phyloP scores from a whole-genome alignment of 1,284 basidiomycete genomes.

The Phylloporus sp. region DNA sequence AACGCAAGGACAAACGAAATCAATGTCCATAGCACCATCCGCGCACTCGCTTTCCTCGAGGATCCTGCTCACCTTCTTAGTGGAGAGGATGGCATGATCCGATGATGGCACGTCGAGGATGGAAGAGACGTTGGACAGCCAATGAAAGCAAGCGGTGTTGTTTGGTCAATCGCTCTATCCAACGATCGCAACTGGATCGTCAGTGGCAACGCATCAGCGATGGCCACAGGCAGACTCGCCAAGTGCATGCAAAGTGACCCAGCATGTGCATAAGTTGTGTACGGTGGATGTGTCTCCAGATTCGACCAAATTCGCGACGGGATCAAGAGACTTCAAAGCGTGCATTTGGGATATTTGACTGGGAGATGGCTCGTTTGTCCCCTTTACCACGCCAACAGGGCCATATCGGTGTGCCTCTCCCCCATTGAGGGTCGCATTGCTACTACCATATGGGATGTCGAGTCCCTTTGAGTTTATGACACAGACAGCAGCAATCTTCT shows the following conservation, averaged over 20 bases:
- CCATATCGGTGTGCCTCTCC: slow-evolving; percentile 4
- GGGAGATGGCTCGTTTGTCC: slow-evolving; percentile 2
- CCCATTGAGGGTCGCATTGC: slow-evolving; percentile 9
- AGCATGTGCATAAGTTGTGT: neutral
- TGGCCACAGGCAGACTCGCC: slow-evolving; percentile 5
- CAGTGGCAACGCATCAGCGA: slow-evolving; percentile 5
- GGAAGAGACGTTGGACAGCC: neutral
- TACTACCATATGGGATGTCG: slow-evolving; percentile 1
- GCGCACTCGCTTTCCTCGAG: neutral
- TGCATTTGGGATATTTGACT: slow-evolving; percentile 3
- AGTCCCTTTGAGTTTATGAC: slow-evolving; percentile 4
- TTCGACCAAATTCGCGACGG: slow-evolving; percentile 8
- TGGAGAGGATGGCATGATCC: slow-evolving; percentile 1
- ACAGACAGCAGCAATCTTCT: neutral
- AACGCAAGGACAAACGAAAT: neutral
- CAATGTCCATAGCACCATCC: neutral
- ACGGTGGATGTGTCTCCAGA: slow-evolving; percentile 5
- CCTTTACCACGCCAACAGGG: neutral
- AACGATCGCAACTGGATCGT: slow-evolving; percentile 14
- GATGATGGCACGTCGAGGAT: slow-evolving; percentile 4
- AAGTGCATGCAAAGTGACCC: neutral
- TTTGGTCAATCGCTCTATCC: slow-evolving; percentile 8
- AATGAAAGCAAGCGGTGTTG: neutral
- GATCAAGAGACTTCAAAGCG: neutral
- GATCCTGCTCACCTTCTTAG: slow-evolving; percentile 2